Conservation (phyloP, 805 yeast species). For the Metschnikowia colocasiae region DNA sequence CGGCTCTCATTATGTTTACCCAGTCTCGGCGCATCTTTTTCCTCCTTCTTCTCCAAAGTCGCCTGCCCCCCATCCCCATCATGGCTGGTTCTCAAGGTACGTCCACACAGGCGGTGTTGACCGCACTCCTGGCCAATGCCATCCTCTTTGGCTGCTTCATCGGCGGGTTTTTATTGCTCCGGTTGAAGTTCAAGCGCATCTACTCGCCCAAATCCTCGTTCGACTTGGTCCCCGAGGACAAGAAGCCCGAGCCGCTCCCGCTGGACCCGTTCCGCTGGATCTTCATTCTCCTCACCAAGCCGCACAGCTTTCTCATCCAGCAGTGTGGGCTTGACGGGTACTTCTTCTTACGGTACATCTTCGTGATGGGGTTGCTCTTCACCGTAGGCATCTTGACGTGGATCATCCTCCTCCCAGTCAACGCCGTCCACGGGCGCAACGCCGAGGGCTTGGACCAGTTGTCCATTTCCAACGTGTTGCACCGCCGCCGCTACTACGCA, state of each 20-base stretch:
- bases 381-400: constrained; percentile 45
- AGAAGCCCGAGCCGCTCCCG: constrained; percentile 72
- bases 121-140: constrained; percentile 68
- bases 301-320: constrained; percentile 71
- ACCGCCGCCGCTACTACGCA: constrained; percentile 68
- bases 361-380: constrained; percentile 50
- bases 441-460: constrained; percentile 69
- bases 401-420: constrained; percentile 78
- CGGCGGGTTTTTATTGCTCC: constrained; percentile 56
- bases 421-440: constrained; percentile 64
- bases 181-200: constrained; percentile 66
- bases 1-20: not conserved
- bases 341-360: constrained; percentile 77
- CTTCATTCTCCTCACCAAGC: constrained; percentile 54
- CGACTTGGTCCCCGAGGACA: constrained; percentile 50
- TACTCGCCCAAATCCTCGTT: constrained; percentile 79
- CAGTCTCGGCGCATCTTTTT: constrained; percentile 1
- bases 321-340: constrained; percentile 95
- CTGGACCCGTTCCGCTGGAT: constrained; percentile 71
- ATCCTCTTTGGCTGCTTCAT: constrained; percentile 62
- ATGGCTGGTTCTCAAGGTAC: constrained; percentile 17
- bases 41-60: not conserved
- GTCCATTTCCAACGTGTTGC: constrained; percentile 70
- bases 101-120: constrained; percentile 62
- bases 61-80: not conserved